Conservation (phyloP, 2,329 filamentous ascomycete species). For the Penicillium sp. region DNA sequence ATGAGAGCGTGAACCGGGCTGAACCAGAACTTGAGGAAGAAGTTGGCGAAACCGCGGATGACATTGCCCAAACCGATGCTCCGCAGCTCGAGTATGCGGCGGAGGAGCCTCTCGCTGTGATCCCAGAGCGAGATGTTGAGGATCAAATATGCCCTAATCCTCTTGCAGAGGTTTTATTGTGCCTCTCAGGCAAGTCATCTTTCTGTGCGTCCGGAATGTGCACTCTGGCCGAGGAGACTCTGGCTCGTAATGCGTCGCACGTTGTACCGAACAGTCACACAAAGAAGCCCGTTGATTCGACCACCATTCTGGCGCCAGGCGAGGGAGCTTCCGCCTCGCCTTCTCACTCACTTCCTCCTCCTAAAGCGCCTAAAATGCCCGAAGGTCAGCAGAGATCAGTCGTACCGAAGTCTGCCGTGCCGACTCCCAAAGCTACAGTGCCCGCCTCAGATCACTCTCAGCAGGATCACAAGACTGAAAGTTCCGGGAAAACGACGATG, state of each 20-base stretch:
- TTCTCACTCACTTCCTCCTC: slow-evolving; percentile 3
- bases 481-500: slow-evolving; percentile 16
- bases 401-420: slow-evolving; percentile 11
- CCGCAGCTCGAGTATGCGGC: slow-evolving; percentile 18
- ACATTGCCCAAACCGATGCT: slow-evolving; percentile 10
- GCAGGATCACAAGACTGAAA: slow-evolving; percentile 20
- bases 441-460: slow-evolving; percentile 15
- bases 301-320: slow-evolving; percentile 6
- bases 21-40: slow-evolving; percentile 58
- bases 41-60: slow-evolving; percentile 21
- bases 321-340: slow-evolving; percentile 4
- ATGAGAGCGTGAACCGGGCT: slow-evolving; percentile 60
- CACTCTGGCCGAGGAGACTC: slow-evolving; percentile 13
- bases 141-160: slow-evolving; percentile 15
- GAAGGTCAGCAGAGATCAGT: slow-evolving; percentile 17
- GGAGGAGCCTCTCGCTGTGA: slow-evolving; percentile 13
- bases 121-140: background rate
- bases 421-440: slow-evolving; percentile 14
- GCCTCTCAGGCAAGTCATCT: slow-evolving; percentile 6
- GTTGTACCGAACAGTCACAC: slow-evolving; percentile 12
- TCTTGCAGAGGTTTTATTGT: slow-evolving; percentile 9
- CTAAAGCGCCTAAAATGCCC: slow-evolving; percentile 11
- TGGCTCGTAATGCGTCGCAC: slow-evolving; percentile 4
- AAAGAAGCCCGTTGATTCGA: slow-evolving; percentile 12
- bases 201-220: slow-evolving; percentile 12